phyloP scores from a whole-genome alignment of 2,329 filamentous ascomycete species.

The Calonectria pauciramosa region DNA sequence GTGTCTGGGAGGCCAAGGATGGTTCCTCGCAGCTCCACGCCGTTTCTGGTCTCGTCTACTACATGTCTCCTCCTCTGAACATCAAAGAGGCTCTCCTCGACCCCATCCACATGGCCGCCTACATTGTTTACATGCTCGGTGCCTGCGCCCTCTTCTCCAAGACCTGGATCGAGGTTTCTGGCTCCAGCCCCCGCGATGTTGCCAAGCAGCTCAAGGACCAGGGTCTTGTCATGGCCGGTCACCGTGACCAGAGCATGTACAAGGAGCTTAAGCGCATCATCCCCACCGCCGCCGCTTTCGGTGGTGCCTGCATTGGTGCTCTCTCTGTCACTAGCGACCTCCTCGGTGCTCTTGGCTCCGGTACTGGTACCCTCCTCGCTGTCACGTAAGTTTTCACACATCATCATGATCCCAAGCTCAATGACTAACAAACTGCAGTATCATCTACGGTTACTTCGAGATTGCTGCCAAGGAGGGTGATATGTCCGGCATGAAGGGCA shows the following conservation, averaged over 20 bases:
- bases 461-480: conserved; percentile 99
- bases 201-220: conserved; percentile 99
- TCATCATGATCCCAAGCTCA: conserved; percentile 36
- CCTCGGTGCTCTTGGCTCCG: conserved; percentile 93
- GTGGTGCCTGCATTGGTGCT: conserved; percentile 98
- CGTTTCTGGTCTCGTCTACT: conserved; percentile 95
- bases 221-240: conserved; percentile 98
- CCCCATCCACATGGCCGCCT: conserved; percentile 95
- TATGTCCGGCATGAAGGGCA: conserved; percentile 83
- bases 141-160: conserved; percentile 99
- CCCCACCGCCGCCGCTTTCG: conserved; percentile 96
- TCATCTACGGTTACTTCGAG: conserved; percentile 99
- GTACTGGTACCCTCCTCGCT: conserved; percentile 97
- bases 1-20: conserved; percentile 98
- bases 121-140: conserved; percentile 97
- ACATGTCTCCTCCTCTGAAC: conserved; percentile 99
- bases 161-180: conserved; percentile 99
- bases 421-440: conserved; percentile 69
- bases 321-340: conserved; percentile 96
- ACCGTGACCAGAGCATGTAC: conserved; percentile 99
- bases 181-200: conserved; percentile 96
- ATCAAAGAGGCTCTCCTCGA: conserved; percentile 97
- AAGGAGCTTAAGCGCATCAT: conserved; percentile 99
- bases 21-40: conserved; percentile 96
- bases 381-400: conserved; percentile 84